Evolutionary conservation across 2,329 filamentous ascomycete genomes (phyloP).

Genomic region (Chaetomium sp.): DNA sequence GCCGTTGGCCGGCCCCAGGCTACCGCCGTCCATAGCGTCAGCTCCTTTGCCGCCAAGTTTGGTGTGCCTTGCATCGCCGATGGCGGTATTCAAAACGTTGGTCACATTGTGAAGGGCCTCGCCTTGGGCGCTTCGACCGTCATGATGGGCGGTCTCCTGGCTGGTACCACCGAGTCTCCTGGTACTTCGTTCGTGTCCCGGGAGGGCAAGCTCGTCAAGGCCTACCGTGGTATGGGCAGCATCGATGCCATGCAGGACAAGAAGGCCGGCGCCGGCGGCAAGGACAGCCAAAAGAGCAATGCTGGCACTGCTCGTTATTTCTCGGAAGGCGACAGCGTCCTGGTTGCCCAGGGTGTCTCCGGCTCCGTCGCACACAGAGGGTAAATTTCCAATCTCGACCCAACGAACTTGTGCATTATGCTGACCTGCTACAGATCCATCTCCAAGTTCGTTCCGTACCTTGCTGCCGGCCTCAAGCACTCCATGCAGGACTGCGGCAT

Average conservation of each 20-base stretch:
- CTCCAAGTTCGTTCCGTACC: constrained; percentile 93
- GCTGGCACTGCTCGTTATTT: constrained; percentile 98
- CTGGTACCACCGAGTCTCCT: constrained; percentile 95
- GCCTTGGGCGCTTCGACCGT: constrained; percentile 91
- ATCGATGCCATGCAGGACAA: constrained; percentile 99
- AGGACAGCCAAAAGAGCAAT: constrained; percentile 78
- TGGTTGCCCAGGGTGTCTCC: constrained; percentile 95
- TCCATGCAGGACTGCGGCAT: constrained; percentile 94
- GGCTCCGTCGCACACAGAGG: constrained; percentile 79
- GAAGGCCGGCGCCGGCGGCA: constrained; percentile 78
- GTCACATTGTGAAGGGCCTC: constrained; percentile 98
- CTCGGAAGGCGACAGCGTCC: constrained; percentile 90
- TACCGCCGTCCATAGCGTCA: constrained; percentile 86
- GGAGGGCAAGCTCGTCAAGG: constrained; percentile 97
- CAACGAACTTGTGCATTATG: constrained; percentile 12
- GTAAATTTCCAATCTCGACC: constrained; percentile 42
- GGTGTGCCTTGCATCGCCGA: constrained; percentile 98
- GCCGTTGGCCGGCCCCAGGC: constrained; percentile 96
- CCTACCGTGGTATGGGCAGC: constrained; percentile 97
- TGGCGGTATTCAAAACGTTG: constrained; percentile 96
- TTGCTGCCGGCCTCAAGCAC: constrained; percentile 94
- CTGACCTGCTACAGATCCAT: constrained; percentile 64
- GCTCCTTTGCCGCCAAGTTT: constrained; percentile 85
- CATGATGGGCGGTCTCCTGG: constrained; percentile 99
- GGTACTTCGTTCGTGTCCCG: constrained; percentile 95